These are phyloP conservation scores for Rhododendron simsii DNA, from an alignment of 148 eudicot species.

Conservation along the genomic window DNA sequence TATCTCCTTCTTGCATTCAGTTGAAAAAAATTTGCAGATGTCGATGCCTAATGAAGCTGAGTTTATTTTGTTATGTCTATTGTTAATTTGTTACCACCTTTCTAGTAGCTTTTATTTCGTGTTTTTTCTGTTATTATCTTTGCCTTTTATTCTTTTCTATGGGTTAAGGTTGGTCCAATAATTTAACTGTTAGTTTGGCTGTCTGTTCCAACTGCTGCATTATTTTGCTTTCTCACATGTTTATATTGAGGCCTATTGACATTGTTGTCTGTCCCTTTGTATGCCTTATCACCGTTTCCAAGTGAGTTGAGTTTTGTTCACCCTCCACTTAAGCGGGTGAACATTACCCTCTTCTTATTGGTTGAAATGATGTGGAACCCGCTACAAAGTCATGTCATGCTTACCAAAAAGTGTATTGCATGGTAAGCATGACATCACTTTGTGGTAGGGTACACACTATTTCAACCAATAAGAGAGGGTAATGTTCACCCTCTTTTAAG, in stretches of 20 bases:
- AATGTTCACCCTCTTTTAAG: no score
- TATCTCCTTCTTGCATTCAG: conserved; percentile 1
- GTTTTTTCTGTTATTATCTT: not conserved
- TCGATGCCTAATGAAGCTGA: not conserved
- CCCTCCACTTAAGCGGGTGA: no score
- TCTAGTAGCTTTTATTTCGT: not conserved
- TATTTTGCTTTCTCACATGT: not conserved
- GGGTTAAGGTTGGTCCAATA: not conserved
- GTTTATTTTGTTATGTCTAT: not conserved
- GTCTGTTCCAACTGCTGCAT: not conserved
- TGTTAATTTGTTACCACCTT: not conserved
- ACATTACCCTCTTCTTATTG: no score
- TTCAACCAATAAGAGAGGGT: no score
- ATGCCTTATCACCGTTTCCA: not conserved
- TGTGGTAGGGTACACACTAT: no score
- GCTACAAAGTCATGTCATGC: no score
- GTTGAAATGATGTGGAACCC: no score
- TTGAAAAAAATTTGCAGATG: not conserved
- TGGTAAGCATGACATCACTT: no score
- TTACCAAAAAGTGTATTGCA: no score
- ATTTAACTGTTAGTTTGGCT: not conserved
- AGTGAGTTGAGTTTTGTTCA: no score
- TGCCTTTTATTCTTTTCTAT: not conserved
- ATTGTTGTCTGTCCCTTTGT: not conserved
- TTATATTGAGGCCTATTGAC: not conserved